Conservation (phyloP, 148 eudicot genomes). For the Arctostaphylos glauca region DNA sequence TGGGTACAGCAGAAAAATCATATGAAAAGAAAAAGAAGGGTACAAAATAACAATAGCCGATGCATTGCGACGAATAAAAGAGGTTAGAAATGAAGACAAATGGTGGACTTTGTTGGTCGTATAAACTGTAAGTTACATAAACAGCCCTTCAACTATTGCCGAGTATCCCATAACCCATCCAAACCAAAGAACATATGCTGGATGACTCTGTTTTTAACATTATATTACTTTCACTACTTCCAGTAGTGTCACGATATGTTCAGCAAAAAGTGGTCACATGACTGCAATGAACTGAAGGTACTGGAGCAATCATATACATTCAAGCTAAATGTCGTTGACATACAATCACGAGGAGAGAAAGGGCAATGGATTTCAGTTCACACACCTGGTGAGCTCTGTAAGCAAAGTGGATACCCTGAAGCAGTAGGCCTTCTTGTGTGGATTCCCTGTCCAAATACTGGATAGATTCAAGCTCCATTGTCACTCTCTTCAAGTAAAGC, state of each 20-base stretch:
- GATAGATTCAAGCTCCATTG: slow-evolving; percentile 19
- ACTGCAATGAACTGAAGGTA: not conserved
- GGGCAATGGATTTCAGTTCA: not conserved
- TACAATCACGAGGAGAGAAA: not conserved
- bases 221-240: not conserved
- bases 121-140: no score
- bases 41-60: no score
- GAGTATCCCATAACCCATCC: not conserved
- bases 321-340: not conserved
- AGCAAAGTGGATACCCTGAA: slow-evolving; percentile 31
- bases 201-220: not conserved
- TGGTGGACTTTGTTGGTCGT: not conserved
- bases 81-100: not conserved
- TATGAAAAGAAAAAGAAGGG: no score
- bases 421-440: slow-evolving; percentile 30
- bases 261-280: not conserved
- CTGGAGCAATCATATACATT: not conserved
- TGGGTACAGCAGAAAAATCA: not conserved
- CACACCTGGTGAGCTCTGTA: slow-evolving; percentile 33
- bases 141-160: not conserved
- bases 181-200: not conserved
- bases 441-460: slow-evolving; percentile 31
- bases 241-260: not conserved
- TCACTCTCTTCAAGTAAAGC: slow-evolving; percentile 25
- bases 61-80: no score